Base-by-base conservation (phyloP, 2,329 filamentous ascomycete genomes). In the Tolypocladium tropicale region DNA sequence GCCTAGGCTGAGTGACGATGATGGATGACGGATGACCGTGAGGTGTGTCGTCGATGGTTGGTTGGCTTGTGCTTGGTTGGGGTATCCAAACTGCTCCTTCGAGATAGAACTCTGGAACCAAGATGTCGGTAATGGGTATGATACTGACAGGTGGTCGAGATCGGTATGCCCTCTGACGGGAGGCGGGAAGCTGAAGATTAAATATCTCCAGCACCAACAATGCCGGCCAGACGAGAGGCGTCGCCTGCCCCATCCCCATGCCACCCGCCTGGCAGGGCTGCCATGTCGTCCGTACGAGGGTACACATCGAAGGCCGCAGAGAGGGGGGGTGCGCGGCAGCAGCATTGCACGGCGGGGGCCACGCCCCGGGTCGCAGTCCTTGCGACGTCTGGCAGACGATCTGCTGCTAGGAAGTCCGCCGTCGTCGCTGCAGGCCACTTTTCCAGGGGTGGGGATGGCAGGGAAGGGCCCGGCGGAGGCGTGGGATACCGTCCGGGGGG, bases 131-230 rank as follows among this genome's bases (percentile, higher is more conserved):
- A 9, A 32, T 49, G 25, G 43, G 18, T 49, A 48, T 54, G 41
- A 16, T 12, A 14, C 32, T 36, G 18, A 46, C 36, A 34, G 54
- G 43, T 46, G 49, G 37, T 52, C n/a, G 34, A 49, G 36, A 21
- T 55, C 50, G 57, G 59, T 60, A 64, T 65, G 59, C 64, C 28
- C n/a, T 21, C 25, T n/a, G 28, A 25, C 18, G 36, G n/a, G 48
- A 33, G 53, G 56, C 37, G 53, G 53, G 52, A 65, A 58, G 63
- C 64, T 67, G 56, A 64, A 65, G 58, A 63, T 67, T 67, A 67
- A 67, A 67, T 67, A 65, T 67, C 61, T 58, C 59, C 60, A 58
- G 62, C 60, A 21, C 54, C 56, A 57, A 54, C 55, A 54, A 49
- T 53, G 46, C 43, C 43, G 33, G 55, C 34, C 55, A 53, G 52